phyloP scores from a whole-genome alignment of 2,329 filamentous ascomycete species.

The Talaromyces piceae region DNA sequence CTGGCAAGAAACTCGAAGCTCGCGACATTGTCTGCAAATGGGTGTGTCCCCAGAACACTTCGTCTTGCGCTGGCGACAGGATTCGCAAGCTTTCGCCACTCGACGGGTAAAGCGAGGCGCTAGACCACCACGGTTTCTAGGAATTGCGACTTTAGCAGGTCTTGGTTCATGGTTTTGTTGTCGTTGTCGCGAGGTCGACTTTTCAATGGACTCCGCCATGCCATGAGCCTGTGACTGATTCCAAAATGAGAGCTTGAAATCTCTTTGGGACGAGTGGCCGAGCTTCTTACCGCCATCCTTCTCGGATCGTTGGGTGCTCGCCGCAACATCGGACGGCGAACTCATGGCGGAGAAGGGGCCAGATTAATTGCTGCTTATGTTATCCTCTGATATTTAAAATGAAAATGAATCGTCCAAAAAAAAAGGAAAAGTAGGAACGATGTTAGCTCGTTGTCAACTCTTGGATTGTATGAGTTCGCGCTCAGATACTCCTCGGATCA shows the following conservation, averaged over 20 bases:
- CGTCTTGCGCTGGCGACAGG: constrained; percentile 36
- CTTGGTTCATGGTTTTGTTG: not conserved
- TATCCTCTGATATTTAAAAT: not conserved
- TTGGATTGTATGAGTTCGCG: not conserved
- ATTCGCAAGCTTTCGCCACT: constrained; percentile 34
- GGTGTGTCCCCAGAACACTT: constrained; percentile 39
- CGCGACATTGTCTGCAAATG: constrained; percentile 33
- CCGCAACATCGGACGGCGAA: not conserved
- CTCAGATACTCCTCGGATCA: not conserved
- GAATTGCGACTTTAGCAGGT: constrained; percentile 26
- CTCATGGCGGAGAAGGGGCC: not conserved
- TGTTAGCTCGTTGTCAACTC: not conserved
- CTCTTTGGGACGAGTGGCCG: not conserved
- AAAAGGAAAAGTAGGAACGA: not conserved
- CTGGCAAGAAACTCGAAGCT: constrained; percentile 29
- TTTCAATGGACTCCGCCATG: constrained; percentile 1
- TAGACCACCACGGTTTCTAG: constrained; percentile 15
- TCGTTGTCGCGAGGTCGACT: not conserved
- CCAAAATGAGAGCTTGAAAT: not conserved
- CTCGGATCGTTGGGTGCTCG: not conserved
- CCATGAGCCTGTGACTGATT: constrained; percentile 5
- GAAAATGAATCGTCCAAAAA: not conserved
- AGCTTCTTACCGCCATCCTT: not conserved
- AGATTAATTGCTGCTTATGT: not conserved
- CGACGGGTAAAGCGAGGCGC: constrained; percentile 20